Base-by-base conservation (phyloP, 192 early-diverging fungal genomes). In the Coemansia sp. region DNA sequence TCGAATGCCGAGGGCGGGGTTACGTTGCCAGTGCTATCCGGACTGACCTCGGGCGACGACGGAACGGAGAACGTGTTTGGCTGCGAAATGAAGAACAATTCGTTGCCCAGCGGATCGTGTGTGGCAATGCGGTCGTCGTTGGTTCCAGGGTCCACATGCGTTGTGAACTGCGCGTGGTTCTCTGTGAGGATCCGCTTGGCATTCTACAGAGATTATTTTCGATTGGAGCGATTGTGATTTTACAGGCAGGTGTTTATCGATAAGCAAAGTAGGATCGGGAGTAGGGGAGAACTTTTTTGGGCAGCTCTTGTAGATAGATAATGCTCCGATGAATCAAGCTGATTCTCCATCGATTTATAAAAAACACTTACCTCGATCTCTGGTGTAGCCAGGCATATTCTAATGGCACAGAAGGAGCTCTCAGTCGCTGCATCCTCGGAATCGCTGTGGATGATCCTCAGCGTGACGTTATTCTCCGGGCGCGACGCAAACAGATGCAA, bases 31-130 rank as follows among this genome's bases (percentile, higher is more conserved):
- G 23, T 28, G 31, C 13, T 33, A 33, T 28, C 14, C 6, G 53
- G 59, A 59, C 57, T 74, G 50, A 65, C 50, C 50, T 71, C 65
- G 22, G 67, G 74, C 50, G 78, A 81, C 25, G 72, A 59, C 28
- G 70, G 74, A 45, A 68, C 66, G 67, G 74, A 68, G 57, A 85
- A 86, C 36, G 80, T 81, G 68, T 69, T 69, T n/a, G 69, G 65
- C 55, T 82, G 71, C 58, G 88, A 75, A 23, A 85, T 87, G 61
- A 96, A 91, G 31, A 85, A 64, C 33, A 96, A 60, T 28, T 89
- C 77, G 78, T 93, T 95, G 55, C 89, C 89, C 42, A 94, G 69
- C 25, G 94, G 93, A 69, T 96, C 94, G 31, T 80, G 84, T 0
- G 84, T 83, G 41, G 79, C 82, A 53, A 72, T 59, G 50, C 83